Conservation (phyloP, 2,329 filamentous ascomycete species). For the Aureobasidium sp. region DNA sequence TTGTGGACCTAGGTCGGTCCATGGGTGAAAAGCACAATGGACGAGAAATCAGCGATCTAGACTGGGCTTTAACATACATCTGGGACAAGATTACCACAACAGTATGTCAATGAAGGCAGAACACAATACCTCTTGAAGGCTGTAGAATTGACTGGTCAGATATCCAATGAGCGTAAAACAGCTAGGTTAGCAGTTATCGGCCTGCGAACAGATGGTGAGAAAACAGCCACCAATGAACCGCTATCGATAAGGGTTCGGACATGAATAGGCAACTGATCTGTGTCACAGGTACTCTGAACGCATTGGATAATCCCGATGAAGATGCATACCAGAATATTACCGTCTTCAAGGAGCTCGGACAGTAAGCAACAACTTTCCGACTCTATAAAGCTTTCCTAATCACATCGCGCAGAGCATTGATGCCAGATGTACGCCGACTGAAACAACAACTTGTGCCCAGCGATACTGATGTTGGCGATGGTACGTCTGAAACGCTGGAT, state of each 20-base stretch:
- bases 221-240: background rate
- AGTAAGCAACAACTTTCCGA: slow-evolving; percentile 39
- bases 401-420: slow-evolving; percentile 43
- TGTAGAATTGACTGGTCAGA: slow-evolving; percentile 29
- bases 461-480: slow-evolving; percentile 64
- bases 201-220: slow-evolving; percentile 62
- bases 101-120: slow-evolving; percentile 39
- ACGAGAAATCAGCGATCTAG: slow-evolving; percentile 70
- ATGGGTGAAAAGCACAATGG: slow-evolving; percentile 69
- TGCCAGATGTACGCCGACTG: slow-evolving; percentile 63
- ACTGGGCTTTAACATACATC: slow-evolving; percentile 84
- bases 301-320: slow-evolving; percentile 52
- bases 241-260: background rate
- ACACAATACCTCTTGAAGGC: background rate
- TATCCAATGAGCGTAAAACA: slow-evolving; percentile 64
- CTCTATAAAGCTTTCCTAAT: background rate
- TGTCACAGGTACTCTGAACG: slow-evolving; percentile 56
- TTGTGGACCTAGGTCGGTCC: slow-evolving; percentile 80
- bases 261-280: background rate
- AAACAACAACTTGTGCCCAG: slow-evolving; percentile 60
- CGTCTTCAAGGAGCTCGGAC: slow-evolving; percentile 57
- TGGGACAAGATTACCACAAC: slow-evolving; percentile 86
- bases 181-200: slow-evolving; percentile 72
- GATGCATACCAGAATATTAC: slow-evolving; percentile 54
- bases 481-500: slow-evolving; percentile 29